These are phyloP conservation scores for Pyrenopolyporus hunteri DNA, from an alignment of 495 filamentous ascomycete genomes.

Conservation along the genomic window DNA sequence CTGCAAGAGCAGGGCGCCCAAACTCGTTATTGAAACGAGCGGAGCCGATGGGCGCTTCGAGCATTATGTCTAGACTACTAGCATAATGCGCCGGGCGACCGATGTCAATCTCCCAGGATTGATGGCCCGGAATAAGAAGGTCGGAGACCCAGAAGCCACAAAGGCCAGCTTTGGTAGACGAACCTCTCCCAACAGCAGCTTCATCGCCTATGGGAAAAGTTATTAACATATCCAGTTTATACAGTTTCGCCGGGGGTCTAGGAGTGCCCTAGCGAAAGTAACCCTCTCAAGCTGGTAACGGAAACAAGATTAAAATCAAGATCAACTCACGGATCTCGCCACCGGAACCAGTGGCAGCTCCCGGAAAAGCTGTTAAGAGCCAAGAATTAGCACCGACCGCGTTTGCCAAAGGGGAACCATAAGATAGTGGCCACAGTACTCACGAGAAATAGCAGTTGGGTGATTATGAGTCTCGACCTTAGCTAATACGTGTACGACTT, in stretches of 20 bases:
- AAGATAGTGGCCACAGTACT: neutral
- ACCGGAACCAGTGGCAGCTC: slow-evolving; percentile 93
- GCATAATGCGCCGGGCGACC: slow-evolving; percentile 92
- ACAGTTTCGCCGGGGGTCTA: neutral
- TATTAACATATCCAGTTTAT: neutral
- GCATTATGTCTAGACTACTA: slow-evolving; percentile 93
- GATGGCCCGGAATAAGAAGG: slow-evolving; percentile 80
- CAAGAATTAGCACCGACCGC: slow-evolving; percentile 3
- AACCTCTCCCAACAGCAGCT: slow-evolving; percentile 90
- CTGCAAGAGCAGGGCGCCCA: slow-evolving; percentile 86
- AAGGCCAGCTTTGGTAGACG: slow-evolving; percentile 90
- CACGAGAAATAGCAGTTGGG: slow-evolving; percentile 87
- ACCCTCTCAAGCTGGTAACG: neutral
- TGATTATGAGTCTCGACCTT: slow-evolving; percentile 99
- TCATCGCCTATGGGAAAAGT: slow-evolving; percentile 63
- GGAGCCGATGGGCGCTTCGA: slow-evolving; percentile 92
- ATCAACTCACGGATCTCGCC: slow-evolving; percentile 73
- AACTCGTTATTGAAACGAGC: slow-evolving; percentile 98
- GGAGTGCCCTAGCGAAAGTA: neutral
- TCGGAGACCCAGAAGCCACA: slow-evolving; percentile 94
- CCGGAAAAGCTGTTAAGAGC: slow-evolving; percentile 56
- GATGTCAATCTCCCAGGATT: slow-evolving; percentile 86
- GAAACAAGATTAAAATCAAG: neutral
- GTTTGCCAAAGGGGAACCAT: neutral
- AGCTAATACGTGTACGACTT: slow-evolving; percentile 83